Evolutionary conservation across 2,329 filamentous ascomycete genomes (phyloP).

Genomic region (Fusarium stilboides): DNA sequence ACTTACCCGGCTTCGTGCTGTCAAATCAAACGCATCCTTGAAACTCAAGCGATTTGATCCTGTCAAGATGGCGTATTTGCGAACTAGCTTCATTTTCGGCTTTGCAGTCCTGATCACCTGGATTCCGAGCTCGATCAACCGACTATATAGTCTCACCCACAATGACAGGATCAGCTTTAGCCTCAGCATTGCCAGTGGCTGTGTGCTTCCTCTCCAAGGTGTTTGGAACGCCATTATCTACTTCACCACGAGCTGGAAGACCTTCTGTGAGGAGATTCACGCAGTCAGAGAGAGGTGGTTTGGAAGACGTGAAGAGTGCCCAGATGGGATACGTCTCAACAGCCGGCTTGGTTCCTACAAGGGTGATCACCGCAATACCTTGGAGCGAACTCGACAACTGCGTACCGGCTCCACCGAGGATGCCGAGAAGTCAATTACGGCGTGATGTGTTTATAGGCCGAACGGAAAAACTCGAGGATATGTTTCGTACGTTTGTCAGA

Average conservation of each 20-base stretch:
- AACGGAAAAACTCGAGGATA: neutral
- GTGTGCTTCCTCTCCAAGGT: constrained; percentile 83
- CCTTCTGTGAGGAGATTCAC: constrained; percentile 49
- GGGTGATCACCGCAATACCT: constrained; percentile 41
- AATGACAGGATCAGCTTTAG: constrained; percentile 67
- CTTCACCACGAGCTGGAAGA: constrained; percentile 73
- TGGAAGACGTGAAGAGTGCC: constrained; percentile 16
- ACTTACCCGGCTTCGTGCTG: constrained; percentile 43
- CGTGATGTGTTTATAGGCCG: neutral
- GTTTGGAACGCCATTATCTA: constrained; percentile 87
- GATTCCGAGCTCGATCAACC: constrained; percentile 79
- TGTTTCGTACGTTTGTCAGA: constrained; percentile 3
- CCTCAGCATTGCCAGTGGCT: constrained; percentile 77
- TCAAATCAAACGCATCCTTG: constrained; percentile 51
- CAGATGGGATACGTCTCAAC: constrained; percentile 46
- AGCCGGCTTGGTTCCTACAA: constrained; percentile 46
- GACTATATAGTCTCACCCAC: constrained; percentile 76
- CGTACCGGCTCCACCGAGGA: constrained; percentile 7
- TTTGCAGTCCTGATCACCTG: constrained; percentile 73
- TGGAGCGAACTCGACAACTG: constrained; percentile 40
- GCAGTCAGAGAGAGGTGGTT: constrained; percentile 30
- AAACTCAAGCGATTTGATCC: constrained; percentile 62
- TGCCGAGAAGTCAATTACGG: constrained; percentile 3
- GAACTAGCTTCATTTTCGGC: constrained; percentile 73
- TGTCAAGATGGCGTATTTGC: constrained; percentile 72